phyloP scores from a whole-genome alignment of 1,139 yeast genomes.

The Entelexis paramagnoliae region DNA sequence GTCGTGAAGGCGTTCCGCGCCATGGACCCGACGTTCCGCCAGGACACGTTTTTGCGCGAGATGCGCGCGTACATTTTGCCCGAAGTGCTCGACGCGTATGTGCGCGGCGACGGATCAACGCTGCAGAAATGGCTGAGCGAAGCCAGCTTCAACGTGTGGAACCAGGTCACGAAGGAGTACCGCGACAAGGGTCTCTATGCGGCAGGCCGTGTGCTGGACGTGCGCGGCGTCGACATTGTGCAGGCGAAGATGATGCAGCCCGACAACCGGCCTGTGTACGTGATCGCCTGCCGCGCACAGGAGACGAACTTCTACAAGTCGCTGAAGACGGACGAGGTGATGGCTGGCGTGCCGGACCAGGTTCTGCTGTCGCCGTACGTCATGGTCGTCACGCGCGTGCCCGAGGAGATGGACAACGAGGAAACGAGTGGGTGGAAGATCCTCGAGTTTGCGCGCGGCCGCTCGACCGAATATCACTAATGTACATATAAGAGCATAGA shows the following conservation, averaged over 20 bases:
- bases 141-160: conserved; percentile 92
- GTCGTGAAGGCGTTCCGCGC: conserved; percentile 76
- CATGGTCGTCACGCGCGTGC: conserved; percentile 85
- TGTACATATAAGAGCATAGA: background rate
- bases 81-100: conserved; percentile 90
- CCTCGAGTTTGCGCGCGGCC: conserved; percentile 89
- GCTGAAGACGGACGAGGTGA: conserved; percentile 83
- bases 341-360: conserved; percentile 93
- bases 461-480: conserved; percentile 76
- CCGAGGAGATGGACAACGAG: conserved; percentile 81
- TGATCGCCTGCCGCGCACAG: conserved; percentile 93
- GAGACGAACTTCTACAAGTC: conserved; percentile 86
- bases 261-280: conserved; percentile 84
- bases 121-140: conserved; percentile 90
- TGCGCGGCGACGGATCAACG: conserved; percentile 76
- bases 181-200: conserved; percentile 86
- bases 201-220: conserved; percentile 85
- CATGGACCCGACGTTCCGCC: conserved; percentile 81
- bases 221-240: conserved; percentile 89
- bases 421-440: conserved; percentile 98
- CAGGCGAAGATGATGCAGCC: conserved; percentile 85
- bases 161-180: conserved; percentile 86
- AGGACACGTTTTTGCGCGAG: conserved; percentile 70
- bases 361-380: conserved; percentile 90
- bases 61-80: conserved; percentile 90